Evolutionary conservation across 2,329 filamentous ascomycete genomes (phyloP), one percentile per base, ranked within the genome.

Genomic region (Aspergillus pseudotamarii): DNA sequence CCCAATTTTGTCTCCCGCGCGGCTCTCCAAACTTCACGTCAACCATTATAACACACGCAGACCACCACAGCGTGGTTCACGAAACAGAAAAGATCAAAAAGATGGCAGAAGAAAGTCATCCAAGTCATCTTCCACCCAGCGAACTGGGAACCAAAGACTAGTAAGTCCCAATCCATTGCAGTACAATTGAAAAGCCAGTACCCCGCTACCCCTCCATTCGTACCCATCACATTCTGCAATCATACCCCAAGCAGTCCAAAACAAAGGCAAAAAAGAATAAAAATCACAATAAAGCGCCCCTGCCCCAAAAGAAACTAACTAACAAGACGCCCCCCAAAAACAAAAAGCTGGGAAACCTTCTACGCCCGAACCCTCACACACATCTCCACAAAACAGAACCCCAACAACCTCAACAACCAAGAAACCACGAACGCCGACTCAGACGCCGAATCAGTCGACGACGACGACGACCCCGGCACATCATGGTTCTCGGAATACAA

Each of bases 401-500:
- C 34, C 5, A 32, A 59, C 26, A 63, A 66, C 45, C 43, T 59
- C 62, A 65, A 41, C 62, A 65, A 41, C 36, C 60, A 6, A 19
- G 48, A 48, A 59, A 51, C 66, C 19, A 34, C 65, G 58, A 34
- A 61, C 43, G 26, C 14, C 26, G 46, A 32, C 60, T 64, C 38
- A 53, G 14, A 96, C 82, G 82, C 84, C 1, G 84, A 82, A 68
- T 91, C 95, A 78, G 83, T 86, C 66, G 88, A 96, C 79, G 88
- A 91, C 11, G 79, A 86, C 61, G 92, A 97, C 12, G 79, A 82
- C 82, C 90, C 90, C 64, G 94, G 94, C 69, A 96, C 93, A 34
- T 89, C 95, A 71, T 99, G 95, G 95, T 99, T 99, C 85, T 91
- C 93, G 76, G 95, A 98, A 80, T 91, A 93, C 36, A 88, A 91